Percentiles rank a stretch among this genome's conserved stretches.
phyloP scores from a whole-genome alignment of 148 eudicot species.

The Cornus suecica region DNA sequence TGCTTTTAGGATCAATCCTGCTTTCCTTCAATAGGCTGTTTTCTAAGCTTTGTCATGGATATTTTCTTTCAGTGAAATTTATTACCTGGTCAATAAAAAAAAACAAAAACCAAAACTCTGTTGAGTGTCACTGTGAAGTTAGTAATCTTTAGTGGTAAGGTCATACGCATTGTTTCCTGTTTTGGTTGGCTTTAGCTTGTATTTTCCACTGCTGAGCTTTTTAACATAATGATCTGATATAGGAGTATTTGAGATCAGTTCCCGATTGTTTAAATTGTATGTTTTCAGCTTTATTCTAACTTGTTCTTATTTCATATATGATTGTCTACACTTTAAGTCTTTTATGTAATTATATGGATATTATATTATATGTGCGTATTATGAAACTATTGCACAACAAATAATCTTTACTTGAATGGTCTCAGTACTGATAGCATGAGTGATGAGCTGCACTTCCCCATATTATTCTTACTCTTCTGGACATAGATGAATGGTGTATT shows the following conservation, averaged over 20 bases:
- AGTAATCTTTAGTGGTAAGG: not conserved
- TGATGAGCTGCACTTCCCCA: not conserved
- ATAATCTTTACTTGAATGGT: not conserved
- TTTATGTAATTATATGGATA: too few species aligned
- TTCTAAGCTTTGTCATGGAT: too few species aligned
- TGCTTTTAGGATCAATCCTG: too few species aligned
- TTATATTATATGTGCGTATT: not conserved
- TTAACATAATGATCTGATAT: too few species aligned
- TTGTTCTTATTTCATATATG: too few species aligned
- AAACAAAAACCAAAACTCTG: too few species aligned
- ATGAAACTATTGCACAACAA: not conserved
- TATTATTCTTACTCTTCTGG: too few species aligned
- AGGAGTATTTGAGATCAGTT: not conserved
- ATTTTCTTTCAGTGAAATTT: too few species aligned
- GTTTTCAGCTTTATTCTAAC: not conserved
- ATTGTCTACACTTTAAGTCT: not conserved
- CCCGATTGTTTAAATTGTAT: not conserved
- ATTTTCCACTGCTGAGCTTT: not conserved
- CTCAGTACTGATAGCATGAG: not conserved
- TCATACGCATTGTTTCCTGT: not conserved
- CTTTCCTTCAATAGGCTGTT: too few species aligned
- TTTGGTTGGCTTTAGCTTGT: not conserved
- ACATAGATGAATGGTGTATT: not conserved
- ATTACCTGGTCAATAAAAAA: too few species aligned
- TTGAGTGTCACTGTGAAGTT: not conserved